Evolutionary conservation across 2,329 filamentous ascomycete species (phyloP), one percentile per base, ranked within the genome.

Genomic region (Fusarium haematococcum): DNA sequence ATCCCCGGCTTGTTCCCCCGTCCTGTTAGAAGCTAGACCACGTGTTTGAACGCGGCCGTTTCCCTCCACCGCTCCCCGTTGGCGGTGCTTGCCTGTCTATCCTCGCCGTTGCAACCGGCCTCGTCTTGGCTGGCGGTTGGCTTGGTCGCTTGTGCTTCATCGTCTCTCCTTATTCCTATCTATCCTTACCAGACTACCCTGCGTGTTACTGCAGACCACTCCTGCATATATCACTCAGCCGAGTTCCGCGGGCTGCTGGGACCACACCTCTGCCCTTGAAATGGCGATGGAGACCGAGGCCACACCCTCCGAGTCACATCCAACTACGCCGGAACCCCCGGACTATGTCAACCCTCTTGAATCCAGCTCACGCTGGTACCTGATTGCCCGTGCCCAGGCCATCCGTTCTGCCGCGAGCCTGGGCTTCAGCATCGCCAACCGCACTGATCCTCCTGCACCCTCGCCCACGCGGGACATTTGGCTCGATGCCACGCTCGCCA

Each of bases 311-410:
- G 76, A 78, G 30, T 77, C 75, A 75, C 77, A 78, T 45, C 80
- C 79, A 27, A 80, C 80, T 56, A 79, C 76, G 45, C 80, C 79
- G 63, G 78, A 81, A 69, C 76, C 80, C 61, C 76, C 77, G 67
- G 84, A 83, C 54, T 86, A 87, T 70, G 80, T 83, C 61, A 87
- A 87, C 70, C 84, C 84, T 20, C 82, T 86, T 56, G 84, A 86
- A 68, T 76, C 77, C 52, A 84, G 82, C 65, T 84, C 85, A 23
- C 82, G 85, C 69, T 86, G 85, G 85, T 81, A 82, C 57, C 80
- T 87, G 64, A 78, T 78, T 39, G 84, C 85, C 60, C 82, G 84
- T 18, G 85, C 84, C 54, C 81, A 84, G 59, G 83, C 85, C 50
- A 80, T 86, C 58, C 84, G 85, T 37, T 84, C 84, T 61, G 85